phyloP scores from a whole-genome alignment of 148 eudicot genomes.

The Talinum fruticosum region DNA sequence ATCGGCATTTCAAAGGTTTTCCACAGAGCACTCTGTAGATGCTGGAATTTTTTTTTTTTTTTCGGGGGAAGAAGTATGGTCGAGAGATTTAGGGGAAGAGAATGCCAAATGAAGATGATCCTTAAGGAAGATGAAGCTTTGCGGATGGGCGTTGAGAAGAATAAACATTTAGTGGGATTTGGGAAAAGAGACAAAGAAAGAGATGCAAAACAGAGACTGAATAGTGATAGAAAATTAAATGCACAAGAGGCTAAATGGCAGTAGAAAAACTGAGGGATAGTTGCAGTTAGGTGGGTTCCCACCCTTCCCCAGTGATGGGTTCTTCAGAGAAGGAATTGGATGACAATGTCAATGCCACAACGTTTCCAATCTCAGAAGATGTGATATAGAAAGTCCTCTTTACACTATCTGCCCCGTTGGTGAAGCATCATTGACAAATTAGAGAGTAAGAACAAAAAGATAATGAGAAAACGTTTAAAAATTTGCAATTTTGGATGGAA shows the following conservation, averaged over 20 bases:
- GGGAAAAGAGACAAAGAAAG: neutral
- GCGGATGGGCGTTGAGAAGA: neutral
- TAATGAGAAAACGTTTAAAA: too few species aligned
- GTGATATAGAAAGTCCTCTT: neutral
- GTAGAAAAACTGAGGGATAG: neutral
- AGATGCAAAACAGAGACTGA: neutral
- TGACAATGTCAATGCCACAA: neutral
- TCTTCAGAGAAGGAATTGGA: neutral
- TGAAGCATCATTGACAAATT: too few species aligned
- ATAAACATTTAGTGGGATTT: neutral
- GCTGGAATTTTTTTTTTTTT: too few species aligned
- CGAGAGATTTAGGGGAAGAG: too few species aligned
- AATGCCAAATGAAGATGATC: neutral
- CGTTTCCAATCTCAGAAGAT: neutral
- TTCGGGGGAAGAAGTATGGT: too few species aligned
- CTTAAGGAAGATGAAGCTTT: neutral
- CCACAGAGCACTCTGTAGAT: neutral
- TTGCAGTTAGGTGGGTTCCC: neutral
- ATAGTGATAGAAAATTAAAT: neutral
- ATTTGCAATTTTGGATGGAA: too few species aligned
- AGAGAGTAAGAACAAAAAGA: too few species aligned
- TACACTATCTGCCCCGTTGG: neutral
- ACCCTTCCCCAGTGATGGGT: too few species aligned
- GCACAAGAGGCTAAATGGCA: neutral
- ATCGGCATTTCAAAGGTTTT: neutral